These are phyloP conservation scores for Euphorbia schlechtendalii DNA, from an alignment of 441 rosid species.

Conservation along the genomic window DNA sequence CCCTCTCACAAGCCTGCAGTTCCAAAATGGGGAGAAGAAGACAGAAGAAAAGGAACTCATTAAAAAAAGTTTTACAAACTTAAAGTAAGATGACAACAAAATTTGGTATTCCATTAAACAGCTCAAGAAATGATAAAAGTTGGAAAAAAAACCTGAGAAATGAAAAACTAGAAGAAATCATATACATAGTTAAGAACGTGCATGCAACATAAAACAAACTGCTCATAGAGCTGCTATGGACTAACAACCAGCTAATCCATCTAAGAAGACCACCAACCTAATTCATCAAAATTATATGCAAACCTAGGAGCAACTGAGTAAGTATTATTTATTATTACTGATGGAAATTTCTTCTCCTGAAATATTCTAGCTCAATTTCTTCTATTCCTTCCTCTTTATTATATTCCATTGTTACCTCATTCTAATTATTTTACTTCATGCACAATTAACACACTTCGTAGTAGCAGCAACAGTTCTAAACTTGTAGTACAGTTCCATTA, in stretches of 20 bases:
- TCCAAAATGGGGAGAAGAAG: slow-evolving; percentile 2
- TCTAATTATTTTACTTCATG: background rate
- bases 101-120: background rate
- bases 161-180: background rate
- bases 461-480: background rate
- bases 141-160: background rate
- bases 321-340: slow-evolving; percentile 1
- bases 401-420: background rate
- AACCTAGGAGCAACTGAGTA: background rate
- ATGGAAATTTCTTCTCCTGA: background rate
- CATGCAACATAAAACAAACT: slow-evolving; percentile 3
- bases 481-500: background rate
- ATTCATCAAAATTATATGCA: background rate
- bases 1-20: slow-evolving; percentile 47
- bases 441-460: background rate
- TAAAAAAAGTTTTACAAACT: background rate
- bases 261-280: background rate
- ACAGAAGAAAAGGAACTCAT: background rate
- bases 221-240: background rate
- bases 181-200: background rate
- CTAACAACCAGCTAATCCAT: background rate
- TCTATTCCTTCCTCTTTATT: background rate
- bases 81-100: background rate
- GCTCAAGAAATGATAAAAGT: background rate
- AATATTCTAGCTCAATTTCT: background rate